Conservation (phyloP, 139 green algal species). For the Chlorella sp. region DNA sequence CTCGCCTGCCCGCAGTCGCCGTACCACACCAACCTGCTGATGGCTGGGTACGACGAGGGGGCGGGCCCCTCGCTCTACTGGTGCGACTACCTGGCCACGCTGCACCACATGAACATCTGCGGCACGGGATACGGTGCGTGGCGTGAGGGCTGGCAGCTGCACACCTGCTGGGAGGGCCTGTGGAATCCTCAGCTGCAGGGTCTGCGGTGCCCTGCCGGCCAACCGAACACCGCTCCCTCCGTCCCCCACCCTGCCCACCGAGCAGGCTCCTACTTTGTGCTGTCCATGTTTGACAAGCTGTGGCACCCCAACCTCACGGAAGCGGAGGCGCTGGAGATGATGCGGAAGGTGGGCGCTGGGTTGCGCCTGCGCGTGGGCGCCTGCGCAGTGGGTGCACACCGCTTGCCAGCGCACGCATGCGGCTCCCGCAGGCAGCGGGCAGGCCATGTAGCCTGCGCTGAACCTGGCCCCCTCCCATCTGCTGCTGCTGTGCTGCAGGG, state of each 20-base stretch:
- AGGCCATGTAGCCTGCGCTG: too few relatives aligned
- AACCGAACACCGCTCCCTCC: not conserved
- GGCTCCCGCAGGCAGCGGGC: too few relatives aligned
- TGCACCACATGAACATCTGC: constrained; percentile 96
- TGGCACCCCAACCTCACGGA: constrained; percentile 90
- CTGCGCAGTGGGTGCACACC: not conserved
- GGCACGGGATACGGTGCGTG: constrained; percentile 95
- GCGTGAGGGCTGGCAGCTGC: not conserved
- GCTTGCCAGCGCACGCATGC: too few relatives aligned
- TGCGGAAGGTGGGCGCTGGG: constrained; percentile 64
- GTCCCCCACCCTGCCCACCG: not conserved
- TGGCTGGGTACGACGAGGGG: constrained; percentile 92
- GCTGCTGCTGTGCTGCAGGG: too few relatives aligned
- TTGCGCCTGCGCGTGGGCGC: constrained; percentile 39
- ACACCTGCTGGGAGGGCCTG: not conserved
- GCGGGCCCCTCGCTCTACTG: constrained; percentile 92
- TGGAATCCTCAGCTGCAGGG: not conserved
- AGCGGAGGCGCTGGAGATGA: constrained; percentile 90
- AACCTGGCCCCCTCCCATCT: too few relatives aligned
- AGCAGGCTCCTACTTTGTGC: constrained; percentile 90
- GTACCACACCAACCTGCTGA: constrained; percentile 94
- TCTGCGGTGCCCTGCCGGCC: not conserved
- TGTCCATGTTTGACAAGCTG: constrained; percentile 96
- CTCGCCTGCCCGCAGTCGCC: constrained; percentile 67
- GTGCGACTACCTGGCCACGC: constrained; percentile 98